phyloP scores from a whole-genome alignment of 371 early-diverging fungal genomes.

The Blakeslea trispora region DNA sequence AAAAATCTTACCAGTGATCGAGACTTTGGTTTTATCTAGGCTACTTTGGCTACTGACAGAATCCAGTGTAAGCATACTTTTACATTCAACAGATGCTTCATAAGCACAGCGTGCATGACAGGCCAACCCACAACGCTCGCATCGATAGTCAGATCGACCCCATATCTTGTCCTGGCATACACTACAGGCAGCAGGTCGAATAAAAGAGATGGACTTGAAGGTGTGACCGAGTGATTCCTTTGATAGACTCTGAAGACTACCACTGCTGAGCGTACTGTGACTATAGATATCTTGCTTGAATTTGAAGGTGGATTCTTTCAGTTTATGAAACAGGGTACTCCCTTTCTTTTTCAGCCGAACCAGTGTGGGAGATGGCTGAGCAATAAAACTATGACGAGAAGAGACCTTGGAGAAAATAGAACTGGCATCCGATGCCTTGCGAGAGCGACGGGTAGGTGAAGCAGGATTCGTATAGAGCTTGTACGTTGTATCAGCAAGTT shows the following conservation, averaged over 20 bases:
- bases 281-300: slow-evolving; percentile 9
- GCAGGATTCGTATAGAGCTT: slow-evolving; percentile 39
- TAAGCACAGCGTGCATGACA: slow-evolving; percentile 36
- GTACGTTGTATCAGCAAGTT: slow-evolving; percentile 55
- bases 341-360: slow-evolving; percentile 31
- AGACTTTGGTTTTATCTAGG: too few species aligned
- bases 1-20: too few species aligned
- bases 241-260: slow-evolving; percentile 5
- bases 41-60: too few species aligned
- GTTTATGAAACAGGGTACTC: slow-evolving; percentile 25
- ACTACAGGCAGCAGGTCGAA: slow-evolving; percentile 78
- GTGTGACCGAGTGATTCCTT: slow-evolving; percentile 54
- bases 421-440: slow-evolving; percentile 23
- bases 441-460: slow-evolving; percentile 4
- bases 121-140: slow-evolving; percentile 56
- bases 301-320: not conserved
- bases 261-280: not conserved
- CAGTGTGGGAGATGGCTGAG: slow-evolving; percentile 16
- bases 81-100: slow-evolving; percentile 37
- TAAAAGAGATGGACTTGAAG: slow-evolving; percentile 62
- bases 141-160: slow-evolving; percentile 79
- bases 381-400: slow-evolving; percentile 19
- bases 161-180: slow-evolving; percentile 85
- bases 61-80: too few species aligned
- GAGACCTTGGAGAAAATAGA: slow-evolving; percentile 23